A percentile compares a stretch with the other conserved stretches of the same genome.
Evolutionary conservation across 352 stramenopile species (phyloP).

Genomic region (Phytophthora citrophthora): DNA sequence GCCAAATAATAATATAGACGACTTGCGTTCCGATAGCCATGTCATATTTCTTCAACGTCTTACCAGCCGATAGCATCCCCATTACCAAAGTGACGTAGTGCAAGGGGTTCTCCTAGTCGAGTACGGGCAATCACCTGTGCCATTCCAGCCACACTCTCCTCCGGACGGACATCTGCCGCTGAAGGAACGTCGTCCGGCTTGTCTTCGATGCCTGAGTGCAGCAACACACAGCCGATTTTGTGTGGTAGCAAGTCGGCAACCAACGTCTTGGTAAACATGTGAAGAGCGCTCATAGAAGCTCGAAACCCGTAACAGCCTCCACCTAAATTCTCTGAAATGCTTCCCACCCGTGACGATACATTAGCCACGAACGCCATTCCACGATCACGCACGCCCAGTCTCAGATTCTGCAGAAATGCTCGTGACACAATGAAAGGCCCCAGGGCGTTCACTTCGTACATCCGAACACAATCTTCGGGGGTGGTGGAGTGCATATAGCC

Average conservation of each 20-base stretch:
- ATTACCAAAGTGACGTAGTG: constrained; percentile 63
- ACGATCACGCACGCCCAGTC: constrained; percentile 41
- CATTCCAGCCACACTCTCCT: constrained; percentile 61
- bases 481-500: constrained; percentile 45
- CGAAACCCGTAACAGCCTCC: constrained; percentile 81
- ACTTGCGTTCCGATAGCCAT: constrained; percentile 12
- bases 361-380: constrained; percentile 59
- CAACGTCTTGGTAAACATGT: constrained; percentile 75
- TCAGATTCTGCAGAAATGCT: constrained; percentile 58
- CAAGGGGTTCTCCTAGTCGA: constrained; percentile 55
- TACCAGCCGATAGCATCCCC: constrained; percentile 68
- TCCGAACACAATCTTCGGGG: constrained; percentile 50
- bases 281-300: constrained; percentile 79
- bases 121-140: constrained; percentile 57
- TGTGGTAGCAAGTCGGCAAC: constrained; percentile 53
- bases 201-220: constrained; percentile 67
- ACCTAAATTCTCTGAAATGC: constrained; percentile 44
- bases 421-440: constrained; percentile 69
- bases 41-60: neutral
- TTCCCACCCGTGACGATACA: constrained; percentile 60
- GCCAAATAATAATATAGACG: constrained; percentile 47
- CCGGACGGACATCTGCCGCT: constrained; percentile 41
- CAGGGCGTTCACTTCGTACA: constrained; percentile 77
- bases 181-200: constrained; percentile 53
- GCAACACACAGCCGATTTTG: constrained; percentile 61